These are phyloP conservation scores for Pichia norvegensis DNA, from an alignment of 1,139 yeast species.

Conservation along the genomic window DNA sequence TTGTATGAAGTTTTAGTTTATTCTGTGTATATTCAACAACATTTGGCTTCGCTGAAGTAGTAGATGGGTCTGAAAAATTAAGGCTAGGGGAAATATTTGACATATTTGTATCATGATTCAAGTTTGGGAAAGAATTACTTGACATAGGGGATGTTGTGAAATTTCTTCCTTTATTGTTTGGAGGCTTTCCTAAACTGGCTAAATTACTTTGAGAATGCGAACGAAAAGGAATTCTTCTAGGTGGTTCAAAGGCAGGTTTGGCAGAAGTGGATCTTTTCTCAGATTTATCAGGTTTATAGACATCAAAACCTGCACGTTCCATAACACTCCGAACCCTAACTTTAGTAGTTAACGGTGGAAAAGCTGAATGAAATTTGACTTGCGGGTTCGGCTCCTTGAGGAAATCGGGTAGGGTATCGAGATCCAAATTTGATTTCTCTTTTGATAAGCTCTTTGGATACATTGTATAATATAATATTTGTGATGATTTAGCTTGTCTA, in stretches of 20 bases:
- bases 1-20: constrained; percentile 1
- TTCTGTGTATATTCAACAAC: constrained; percentile 6
- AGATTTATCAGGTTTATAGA: constrained; percentile 27
- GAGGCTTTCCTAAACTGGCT: neutral
- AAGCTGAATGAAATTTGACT: constrained; percentile 30
- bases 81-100: neutral
- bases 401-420: constrained; percentile 26
- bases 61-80: constrained; percentile 1
- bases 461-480: neutral
- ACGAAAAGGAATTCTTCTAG: neutral
- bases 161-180: constrained; percentile 14
- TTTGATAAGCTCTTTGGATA: neutral
- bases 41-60: constrained; percentile 1
- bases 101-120: neutral
- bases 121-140: constrained; percentile 8
- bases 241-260: neutral
- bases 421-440: constrained; percentile 11
- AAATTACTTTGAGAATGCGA: constrained; percentile 6
- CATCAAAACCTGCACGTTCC: constrained; percentile 60
- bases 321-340: constrained; percentile 49
- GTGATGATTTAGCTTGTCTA: neutral
- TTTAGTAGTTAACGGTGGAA: constrained; percentile 49
- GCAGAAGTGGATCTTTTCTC: constrained; percentile 2
- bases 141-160: constrained; percentile 20
- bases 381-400: constrained; percentile 24